Percentiles rank a stretch among this genome's conserved stretches.
phyloP scores from a whole-genome alignment of 2,329 filamentous ascomycete genomes.

The Colletotrichum magnum region DNA sequence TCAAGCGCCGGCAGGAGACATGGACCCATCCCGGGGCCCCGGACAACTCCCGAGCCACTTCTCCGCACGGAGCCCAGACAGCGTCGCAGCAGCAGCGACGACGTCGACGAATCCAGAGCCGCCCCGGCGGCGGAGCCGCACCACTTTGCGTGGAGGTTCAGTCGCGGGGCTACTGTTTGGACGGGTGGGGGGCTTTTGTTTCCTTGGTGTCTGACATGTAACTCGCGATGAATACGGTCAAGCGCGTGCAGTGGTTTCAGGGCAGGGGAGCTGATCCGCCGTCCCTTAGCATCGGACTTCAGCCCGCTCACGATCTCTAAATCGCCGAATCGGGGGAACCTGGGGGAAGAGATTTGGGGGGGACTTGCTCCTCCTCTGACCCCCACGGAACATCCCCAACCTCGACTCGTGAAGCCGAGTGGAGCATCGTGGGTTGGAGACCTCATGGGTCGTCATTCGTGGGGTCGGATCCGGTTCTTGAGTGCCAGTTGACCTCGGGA shows the following conservation, averaged over 20 bases:
- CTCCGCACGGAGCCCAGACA: conserved; percentile 12
- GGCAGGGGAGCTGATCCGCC: background rate
- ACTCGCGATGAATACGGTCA: background rate
- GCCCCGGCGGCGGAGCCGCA: conserved; percentile 13
- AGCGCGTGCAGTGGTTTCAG: background rate
- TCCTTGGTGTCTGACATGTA: background rate
- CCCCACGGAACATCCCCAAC: conserved; percentile 9
- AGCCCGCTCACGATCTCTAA: background rate
- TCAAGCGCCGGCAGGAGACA: conserved; percentile 7
- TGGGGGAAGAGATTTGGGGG: background rate
- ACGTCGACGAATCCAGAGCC: conserved; percentile 2
- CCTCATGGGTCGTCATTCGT: conserved; percentile 4
- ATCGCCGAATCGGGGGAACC: background rate
- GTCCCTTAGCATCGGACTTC: background rate
- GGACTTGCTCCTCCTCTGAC: background rate
- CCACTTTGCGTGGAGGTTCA: conserved; percentile 18
- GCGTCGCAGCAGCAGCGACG: background rate
- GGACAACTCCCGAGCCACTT: conserved; percentile 34
- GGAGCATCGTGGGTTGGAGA: background rate
- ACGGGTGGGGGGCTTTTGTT: conserved; percentile 14
- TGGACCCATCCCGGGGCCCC: conserved; percentile 29
- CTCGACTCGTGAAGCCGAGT: background rate
- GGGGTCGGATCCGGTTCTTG: background rate
- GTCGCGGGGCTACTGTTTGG: background rate
- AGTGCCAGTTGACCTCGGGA: background rate